Conservation (phyloP, 345 rosid genomes). For the Aquilaria sinensis region DNA sequence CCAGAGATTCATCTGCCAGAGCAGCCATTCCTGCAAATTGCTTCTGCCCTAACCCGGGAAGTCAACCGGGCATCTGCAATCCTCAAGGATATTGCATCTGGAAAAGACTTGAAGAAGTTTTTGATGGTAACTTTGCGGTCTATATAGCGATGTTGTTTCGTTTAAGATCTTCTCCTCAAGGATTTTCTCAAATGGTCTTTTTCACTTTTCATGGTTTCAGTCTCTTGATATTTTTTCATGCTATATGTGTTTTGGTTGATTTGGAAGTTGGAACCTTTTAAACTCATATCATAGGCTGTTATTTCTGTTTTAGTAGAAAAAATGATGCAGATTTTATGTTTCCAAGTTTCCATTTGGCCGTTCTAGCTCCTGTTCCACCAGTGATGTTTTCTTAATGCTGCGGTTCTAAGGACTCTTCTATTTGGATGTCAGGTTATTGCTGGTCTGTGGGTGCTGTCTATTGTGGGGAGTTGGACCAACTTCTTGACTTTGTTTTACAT, state of each 20-base stretch:
- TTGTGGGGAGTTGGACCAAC: constrained; percentile 68
- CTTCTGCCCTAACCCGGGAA: constrained; percentile 48
- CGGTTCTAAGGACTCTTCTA: neutral
- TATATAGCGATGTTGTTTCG: neutral
- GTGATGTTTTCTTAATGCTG: neutral
- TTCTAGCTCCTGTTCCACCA: neutral
- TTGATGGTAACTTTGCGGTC: constrained; percentile 40
- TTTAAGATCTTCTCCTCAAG: neutral
- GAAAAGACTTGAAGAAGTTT: constrained; percentile 71
- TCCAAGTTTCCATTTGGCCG: neutral
- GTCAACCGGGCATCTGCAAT: constrained; percentile 47
- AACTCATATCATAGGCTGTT: no score
- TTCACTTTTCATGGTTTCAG: neutral
- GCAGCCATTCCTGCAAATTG: constrained; percentile 52
- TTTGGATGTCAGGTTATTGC: constrained; percentile 47
- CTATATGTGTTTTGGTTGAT: neutral
- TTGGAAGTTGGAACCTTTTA: neutral
- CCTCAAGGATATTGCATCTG: constrained; percentile 48
- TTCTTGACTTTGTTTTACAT: constrained; percentile 90
- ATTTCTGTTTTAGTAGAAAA: neutral
- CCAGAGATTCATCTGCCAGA: constrained; percentile 73
- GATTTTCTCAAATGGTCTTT: neutral
- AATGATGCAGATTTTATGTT: neutral
- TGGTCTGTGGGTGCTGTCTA: constrained; percentile 61
- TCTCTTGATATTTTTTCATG: neutral